Evolutionary conservation across 345 rosid species (phyloP).

Genomic region (Citrus reticulata): DNA sequence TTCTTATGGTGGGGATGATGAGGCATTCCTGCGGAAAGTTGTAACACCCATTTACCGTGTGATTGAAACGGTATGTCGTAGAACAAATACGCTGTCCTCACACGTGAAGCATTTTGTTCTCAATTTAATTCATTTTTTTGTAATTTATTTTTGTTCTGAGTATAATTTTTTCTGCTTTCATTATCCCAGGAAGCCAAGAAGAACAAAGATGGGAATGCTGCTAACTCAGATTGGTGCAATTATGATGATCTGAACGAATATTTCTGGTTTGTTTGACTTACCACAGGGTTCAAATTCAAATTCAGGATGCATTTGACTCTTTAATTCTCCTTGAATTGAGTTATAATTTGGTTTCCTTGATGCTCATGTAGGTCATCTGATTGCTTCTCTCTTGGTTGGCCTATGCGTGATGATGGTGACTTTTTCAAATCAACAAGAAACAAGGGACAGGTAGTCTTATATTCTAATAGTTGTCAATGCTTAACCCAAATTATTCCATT

Average conservation of each 20-base stretch:
- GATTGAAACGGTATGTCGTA: slow-evolving; percentile 58
- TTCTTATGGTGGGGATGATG: slow-evolving; percentile 97
- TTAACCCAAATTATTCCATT: slow-evolving; percentile 15
- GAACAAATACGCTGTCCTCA: not conserved
- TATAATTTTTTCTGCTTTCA: slow-evolving; percentile 18
- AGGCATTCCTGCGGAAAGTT: slow-evolving; percentile 89
- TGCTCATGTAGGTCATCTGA: slow-evolving; percentile 64
- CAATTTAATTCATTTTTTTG: no score
- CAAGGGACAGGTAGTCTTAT: slow-evolving; percentile 33
- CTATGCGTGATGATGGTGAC: slow-evolving; percentile 99
- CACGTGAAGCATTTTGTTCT: not conserved
- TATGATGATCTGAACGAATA: slow-evolving; percentile 98
- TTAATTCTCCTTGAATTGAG: not conserved
- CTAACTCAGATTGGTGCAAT: slow-evolving; percentile 90
- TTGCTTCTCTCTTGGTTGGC: slow-evolving; percentile 99
- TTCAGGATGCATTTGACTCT: not conserved
- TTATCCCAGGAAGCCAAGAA: slow-evolving; percentile 75
- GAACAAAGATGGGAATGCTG: slow-evolving; percentile 70
- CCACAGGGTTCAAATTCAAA: slow-evolving; percentile 4
- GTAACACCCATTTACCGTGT: slow-evolving; percentile 86
- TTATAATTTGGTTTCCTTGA: slow-evolving; percentile 15
- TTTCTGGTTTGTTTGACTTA: slow-evolving; percentile 66
- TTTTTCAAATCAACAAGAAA: slow-evolving; percentile 81
- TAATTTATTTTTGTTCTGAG: slow-evolving; percentile 12
- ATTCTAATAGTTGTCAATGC: slow-evolving; percentile 15